Conservation (phyloP, 805 yeast genomes). For the Lipomyces orientalis region DNA sequence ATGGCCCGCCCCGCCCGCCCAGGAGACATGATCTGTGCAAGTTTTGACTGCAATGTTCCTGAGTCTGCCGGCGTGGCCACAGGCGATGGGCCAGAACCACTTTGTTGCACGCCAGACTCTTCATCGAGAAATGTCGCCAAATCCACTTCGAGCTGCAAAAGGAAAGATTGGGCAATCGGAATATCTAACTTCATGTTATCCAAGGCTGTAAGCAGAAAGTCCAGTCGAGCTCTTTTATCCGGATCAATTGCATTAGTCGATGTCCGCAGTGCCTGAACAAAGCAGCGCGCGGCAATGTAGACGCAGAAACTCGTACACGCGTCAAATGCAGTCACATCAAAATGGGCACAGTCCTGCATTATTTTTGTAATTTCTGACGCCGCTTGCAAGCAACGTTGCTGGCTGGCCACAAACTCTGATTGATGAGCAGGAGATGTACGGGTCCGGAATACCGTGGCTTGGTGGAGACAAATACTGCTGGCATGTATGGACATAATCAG, state of each 20-base stretch:
- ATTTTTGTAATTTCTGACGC: slow-evolving; percentile 24
- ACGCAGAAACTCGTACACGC: slow-evolving; percentile 18
- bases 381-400: slow-evolving; percentile 20
- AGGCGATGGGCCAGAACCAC: too few species aligned
- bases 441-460: slow-evolving; percentile 20
- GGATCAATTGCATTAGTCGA: neutral
- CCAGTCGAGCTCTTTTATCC: slow-evolving; percentile 14
- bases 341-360: slow-evolving; percentile 21
- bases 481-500: slow-evolving; percentile 25
- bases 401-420: slow-evolving; percentile 11
- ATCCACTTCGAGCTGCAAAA: slow-evolving; percentile 32
- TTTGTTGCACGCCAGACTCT: too few species aligned
- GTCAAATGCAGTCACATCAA: slow-evolving; percentile 9
- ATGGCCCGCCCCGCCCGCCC: too few species aligned
- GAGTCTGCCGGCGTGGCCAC: too few species aligned
- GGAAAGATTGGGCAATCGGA: slow-evolving; percentile 23
- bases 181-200: slow-evolving; percentile 22
- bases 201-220: slow-evolving; percentile 28
- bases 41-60: too few species aligned
- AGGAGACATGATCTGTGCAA: too few species aligned
- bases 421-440: neutral
- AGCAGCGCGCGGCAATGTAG: slow-evolving; percentile 32
- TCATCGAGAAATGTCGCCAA: slow-evolving; percentile 17
- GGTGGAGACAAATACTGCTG: slow-evolving; percentile 30
- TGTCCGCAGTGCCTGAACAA: slow-evolving; percentile 23